Percentiles rank a stretch among this genome's conserved stretches.
These are phyloP conservation scores for Porcisia hertigi DNA, from an alignment of 208 protist genomes.

Conservation along the genomic window DNA sequence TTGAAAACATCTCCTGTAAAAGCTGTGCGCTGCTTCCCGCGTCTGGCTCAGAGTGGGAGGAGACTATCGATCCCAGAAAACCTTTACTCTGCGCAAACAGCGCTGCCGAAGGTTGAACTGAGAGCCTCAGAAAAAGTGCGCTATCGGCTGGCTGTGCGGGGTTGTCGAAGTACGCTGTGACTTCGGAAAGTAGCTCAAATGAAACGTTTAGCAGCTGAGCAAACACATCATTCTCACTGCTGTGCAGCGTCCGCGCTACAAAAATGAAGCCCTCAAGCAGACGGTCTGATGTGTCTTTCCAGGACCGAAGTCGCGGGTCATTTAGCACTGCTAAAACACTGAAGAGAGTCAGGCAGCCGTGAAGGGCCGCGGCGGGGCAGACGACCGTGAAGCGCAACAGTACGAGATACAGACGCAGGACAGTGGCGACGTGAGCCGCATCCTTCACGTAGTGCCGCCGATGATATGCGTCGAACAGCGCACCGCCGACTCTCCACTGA, in stretches of 20 bases:
- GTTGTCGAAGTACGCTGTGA: slow-evolving; percentile 20
- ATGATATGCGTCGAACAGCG: slow-evolving; percentile 26
- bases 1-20: slow-evolving; percentile 15
- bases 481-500: slow-evolving; percentile 16
- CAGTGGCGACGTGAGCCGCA: slow-evolving; percentile 40
- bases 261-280: slow-evolving; percentile 39
- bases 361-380: slow-evolving; percentile 45
- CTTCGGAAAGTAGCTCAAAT: slow-evolving; percentile 18
- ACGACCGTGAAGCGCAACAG: slow-evolving; percentile 49
- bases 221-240: slow-evolving; percentile 16
- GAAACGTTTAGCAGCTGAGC: slow-evolving; percentile 6
- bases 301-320: slow-evolving; percentile 14
- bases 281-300: slow-evolving; percentile 31
- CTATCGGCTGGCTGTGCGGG: not conserved
- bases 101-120: not conserved
- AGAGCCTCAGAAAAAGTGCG: slow-evolving; percentile 17
- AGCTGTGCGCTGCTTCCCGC: not conserved
- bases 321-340: slow-evolving; percentile 52
- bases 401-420: slow-evolving; percentile 60
- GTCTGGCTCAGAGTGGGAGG: not conserved
- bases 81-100: not conserved
- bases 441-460: slow-evolving; percentile 30
- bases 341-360: slow-evolving; percentile 58
- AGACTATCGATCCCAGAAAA: not conserved
- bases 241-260: slow-evolving; percentile 26